Conservation (phyloP, 148 eudicot species). For the Nyssa sinensis region DNA sequence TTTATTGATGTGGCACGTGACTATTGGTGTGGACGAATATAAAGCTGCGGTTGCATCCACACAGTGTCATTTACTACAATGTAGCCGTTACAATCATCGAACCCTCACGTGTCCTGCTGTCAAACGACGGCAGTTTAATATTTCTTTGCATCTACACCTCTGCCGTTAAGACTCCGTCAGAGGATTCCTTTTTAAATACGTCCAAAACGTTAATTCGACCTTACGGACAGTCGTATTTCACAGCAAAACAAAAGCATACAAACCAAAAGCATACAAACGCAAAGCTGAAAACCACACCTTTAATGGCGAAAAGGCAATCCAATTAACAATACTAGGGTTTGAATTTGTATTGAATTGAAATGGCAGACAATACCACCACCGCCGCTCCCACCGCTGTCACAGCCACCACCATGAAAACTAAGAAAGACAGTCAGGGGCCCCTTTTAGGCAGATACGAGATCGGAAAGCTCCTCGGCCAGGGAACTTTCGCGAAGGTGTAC, state of each 20-base stretch:
- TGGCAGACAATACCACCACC: background rate
- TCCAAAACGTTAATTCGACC: background rate
- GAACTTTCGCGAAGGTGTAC: conserved; percentile 34
- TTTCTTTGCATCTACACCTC: background rate
- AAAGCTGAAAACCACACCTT: background rate
- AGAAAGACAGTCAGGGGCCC: conserved; percentile 22
- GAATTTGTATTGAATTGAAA: background rate
- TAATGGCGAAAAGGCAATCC: background rate
- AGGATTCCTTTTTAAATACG: background rate
- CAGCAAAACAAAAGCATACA: no score
- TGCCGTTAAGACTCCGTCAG: background rate
- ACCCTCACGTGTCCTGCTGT: background rate
- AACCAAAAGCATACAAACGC: background rate
- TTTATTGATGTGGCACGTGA: no score
- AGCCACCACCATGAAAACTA: background rate
- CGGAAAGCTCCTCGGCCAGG: conserved; percentile 35
- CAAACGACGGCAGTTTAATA: background rate
- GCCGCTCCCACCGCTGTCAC: background rate
- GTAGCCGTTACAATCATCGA: background rate
- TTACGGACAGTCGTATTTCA: no score
- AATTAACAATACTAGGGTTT: background rate
- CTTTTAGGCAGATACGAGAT: conserved; percentile 26
- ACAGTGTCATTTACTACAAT: background rate
- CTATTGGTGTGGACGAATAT: background rate
- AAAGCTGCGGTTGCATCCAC: background rate